Evolutionary conservation across 805 yeast genomes (phyloP).

Genomic region (Sugiyamaella boreocaroliniensis): DNA sequence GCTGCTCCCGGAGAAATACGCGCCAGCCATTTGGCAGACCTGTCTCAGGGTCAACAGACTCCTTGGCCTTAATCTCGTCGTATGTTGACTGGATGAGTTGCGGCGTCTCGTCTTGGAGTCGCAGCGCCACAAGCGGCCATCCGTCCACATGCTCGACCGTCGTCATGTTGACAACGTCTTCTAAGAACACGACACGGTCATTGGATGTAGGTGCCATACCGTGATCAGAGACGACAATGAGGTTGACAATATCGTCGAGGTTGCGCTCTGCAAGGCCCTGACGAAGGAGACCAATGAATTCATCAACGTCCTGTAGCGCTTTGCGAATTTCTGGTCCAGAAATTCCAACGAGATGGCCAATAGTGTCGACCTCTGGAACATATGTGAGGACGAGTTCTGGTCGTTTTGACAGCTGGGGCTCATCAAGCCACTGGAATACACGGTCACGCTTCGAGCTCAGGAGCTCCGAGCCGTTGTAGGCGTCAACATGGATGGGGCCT

Average conservation of each 20-base stretch:
- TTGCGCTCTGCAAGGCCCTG: conserved; percentile 48
- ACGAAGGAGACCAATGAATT: conserved; percentile 46
- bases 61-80: conserved; percentile 19
- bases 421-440: conserved; percentile 62
- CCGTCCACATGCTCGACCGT: conserved; percentile 64
- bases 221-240: conserved; percentile 80
- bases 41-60: conserved; percentile 13
- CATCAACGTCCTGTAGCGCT: conserved; percentile 60
- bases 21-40: conserved; percentile 30
- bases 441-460: conserved; percentile 51
- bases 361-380: conserved; percentile 75
- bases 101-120: conserved; percentile 42
- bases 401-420: conserved; percentile 39
- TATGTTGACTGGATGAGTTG: conserved; percentile 41
- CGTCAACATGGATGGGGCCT: conserved; percentile 50
- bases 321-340: conserved; percentile 49
- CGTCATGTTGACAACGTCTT: conserved; percentile 54
- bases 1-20: conserved; percentile 48
- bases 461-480: conserved; percentile 57
- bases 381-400: conserved; percentile 75
- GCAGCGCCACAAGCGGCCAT: conserved; percentile 78
- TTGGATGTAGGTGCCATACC: conserved; percentile 88
- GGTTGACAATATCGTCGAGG: conserved; percentile 58
- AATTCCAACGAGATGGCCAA: conserved; percentile 70
- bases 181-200: conserved; percentile 61